Conservation (phyloP, 768 basidiomycete species). For the Favolaschia claudopus region DNA sequence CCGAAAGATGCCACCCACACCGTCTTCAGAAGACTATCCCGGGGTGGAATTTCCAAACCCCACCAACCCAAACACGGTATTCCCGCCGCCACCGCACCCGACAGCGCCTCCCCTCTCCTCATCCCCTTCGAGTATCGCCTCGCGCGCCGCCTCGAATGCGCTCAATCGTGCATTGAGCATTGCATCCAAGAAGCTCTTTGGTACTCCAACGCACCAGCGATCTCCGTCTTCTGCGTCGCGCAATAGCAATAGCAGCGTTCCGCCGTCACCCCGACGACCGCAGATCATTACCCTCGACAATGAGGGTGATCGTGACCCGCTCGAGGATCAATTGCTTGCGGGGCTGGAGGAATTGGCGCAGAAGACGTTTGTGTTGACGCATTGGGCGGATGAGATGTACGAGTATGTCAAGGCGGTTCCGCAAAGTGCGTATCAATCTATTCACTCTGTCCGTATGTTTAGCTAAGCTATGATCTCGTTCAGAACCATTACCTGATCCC, state of each 20-base stretch:
- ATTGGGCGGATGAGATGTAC: constrained; percentile 96
- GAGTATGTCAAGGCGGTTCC: constrained; percentile 86
- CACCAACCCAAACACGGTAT: constrained; percentile 57
- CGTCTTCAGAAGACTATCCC: constrained; percentile 54
- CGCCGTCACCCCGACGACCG: constrained; percentile 64
- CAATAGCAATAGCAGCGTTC: constrained; percentile 47
- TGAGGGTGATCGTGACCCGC: constrained; percentile 62
- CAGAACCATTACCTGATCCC: constrained; percentile 86
- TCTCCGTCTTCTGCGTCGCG: constrained; percentile 44
- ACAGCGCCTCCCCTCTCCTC: constrained; percentile 66
- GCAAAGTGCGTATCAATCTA: constrained; percentile 64
- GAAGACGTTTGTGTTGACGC: constrained; percentile 93
- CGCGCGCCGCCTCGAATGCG: constrained; percentile 74
- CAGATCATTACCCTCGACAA: constrained; percentile 59
- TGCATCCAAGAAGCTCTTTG: constrained; percentile 85
- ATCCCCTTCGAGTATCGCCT: constrained; percentile 66
- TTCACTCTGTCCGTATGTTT: neutral
- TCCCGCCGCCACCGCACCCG: constrained; percentile 72
- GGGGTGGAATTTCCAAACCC: constrained; percentile 43
- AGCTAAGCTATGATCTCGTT: constrained; percentile 12
- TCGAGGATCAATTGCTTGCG: constrained; percentile 86
- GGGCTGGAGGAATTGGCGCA: constrained; percentile 89
- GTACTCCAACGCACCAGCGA: constrained; percentile 49
- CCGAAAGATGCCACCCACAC: constrained; percentile 55
- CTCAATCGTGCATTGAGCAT: constrained; percentile 81